A percentile compares a stretch with the other conserved stretches of the same genome.
phyloP scores from a whole-genome alignment of 2,329 filamentous ascomycete genomes.

The Orbilia javanica region DNA sequence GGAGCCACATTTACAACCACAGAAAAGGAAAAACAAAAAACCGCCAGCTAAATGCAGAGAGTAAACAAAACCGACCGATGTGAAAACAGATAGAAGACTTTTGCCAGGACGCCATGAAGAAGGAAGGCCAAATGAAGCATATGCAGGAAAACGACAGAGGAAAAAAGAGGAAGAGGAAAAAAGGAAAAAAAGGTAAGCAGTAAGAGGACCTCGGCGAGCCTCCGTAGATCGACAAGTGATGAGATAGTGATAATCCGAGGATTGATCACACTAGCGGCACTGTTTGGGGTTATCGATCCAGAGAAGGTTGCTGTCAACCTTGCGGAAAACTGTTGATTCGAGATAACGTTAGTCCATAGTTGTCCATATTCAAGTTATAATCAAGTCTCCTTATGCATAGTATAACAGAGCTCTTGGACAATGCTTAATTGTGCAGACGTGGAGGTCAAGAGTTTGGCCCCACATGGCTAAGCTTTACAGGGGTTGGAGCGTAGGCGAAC shows the following conservation, averaged over 20 bases:
- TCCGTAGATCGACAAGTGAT: neutral
- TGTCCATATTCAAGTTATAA: too few species aligned
- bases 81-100: constrained; percentile 8
- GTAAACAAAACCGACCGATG: neutral
- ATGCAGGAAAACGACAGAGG: neutral
- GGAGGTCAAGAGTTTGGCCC: neutral
- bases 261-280: constrained; percentile 3
- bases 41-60: neutral
- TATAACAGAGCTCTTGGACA: neutral
- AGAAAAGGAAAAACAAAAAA: neutral
- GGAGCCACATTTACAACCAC: neutral
- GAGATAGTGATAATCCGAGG: neutral
- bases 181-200: neutral
- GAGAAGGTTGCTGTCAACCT: constrained; percentile 35
- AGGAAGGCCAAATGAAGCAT: neutral
- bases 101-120: neutral
- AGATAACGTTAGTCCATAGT: neutral
- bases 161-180: neutral
- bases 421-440: neutral
- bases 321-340: constrained; percentile 44
- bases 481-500: constrained; percentile 19
- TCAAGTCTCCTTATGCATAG: neutral
- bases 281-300: constrained; percentile 31
- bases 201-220: neutral
- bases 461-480: constrained; percentile 13